Conservation (phyloP, 805 yeast species). For the Lipomyces japonicus region DNA sequence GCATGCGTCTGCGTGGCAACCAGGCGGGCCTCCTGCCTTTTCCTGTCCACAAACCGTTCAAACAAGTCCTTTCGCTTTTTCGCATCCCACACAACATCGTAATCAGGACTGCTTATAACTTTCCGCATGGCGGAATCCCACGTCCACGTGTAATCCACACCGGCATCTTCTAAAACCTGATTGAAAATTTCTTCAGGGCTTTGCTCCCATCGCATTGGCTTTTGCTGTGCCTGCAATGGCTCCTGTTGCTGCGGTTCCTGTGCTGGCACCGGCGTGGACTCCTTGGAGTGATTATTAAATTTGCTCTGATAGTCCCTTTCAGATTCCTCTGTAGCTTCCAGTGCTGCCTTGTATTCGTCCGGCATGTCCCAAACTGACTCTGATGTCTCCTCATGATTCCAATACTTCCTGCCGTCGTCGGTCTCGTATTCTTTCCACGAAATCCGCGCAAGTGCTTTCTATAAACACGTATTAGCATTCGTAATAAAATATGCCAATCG, state of each 20-base stretch:
- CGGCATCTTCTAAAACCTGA: slow-evolving; percentile 49
- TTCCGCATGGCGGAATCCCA: slow-evolving; percentile 60
- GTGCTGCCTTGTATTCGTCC: slow-evolving; percentile 40
- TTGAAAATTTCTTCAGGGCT: slow-evolving; percentile 41
- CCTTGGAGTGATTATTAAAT: slow-evolving; percentile 1
- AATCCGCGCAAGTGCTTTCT: slow-evolving; percentile 47
- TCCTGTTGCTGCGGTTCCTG: slow-evolving; percentile 1
- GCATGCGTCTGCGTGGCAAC: slow-evolving; percentile 51
- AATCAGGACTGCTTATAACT: slow-evolving; percentile 56
- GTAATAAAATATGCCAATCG: background rate
- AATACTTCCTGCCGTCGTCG: slow-evolving; percentile 61
- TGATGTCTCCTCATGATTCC: slow-evolving; percentile 59
- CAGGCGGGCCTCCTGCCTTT: slow-evolving; percentile 15
- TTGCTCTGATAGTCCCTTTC: slow-evolving; percentile 15
- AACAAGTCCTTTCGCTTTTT: slow-evolving; percentile 55
- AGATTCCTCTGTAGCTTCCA: slow-evolving; percentile 25
- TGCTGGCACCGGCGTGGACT: background rate
- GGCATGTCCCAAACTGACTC: slow-evolving; percentile 85
- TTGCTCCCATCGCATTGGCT: background rate
- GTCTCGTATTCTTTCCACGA: slow-evolving; percentile 54
- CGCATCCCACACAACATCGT: slow-evolving; percentile 66
- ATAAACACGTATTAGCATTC: slow-evolving; percentile 11
- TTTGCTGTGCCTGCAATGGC: background rate
- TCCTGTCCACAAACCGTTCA: slow-evolving; percentile 54
- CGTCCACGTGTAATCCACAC: slow-evolving; percentile 72